Percentiles rank a stretch among this genome's conserved stretches.
Evolutionary conservation across 176 grass and related monocot species (phyloP).

Genomic region (Themeda triandra): DNA sequence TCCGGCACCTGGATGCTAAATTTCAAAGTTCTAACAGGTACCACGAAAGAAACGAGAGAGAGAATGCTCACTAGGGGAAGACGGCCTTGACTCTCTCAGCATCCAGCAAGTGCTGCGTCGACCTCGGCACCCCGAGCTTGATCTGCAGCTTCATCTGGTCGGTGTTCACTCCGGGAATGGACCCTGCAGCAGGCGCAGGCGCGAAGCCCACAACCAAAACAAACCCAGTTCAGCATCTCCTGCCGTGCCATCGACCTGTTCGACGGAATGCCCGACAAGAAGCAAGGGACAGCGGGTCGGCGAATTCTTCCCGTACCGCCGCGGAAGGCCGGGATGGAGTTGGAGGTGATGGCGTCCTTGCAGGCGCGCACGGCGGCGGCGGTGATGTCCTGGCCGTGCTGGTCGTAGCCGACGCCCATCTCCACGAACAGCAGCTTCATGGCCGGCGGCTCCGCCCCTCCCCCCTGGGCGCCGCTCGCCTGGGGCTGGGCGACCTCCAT

Average conservation of each 20-base stretch:
- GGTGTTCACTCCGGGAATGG: constrained; percentile 87
- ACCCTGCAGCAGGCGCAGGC: constrained; percentile 39
- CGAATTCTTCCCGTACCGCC: constrained; percentile 43
- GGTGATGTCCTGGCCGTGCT: constrained; percentile 96
- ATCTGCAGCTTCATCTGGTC: constrained; percentile 99
- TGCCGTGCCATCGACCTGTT: neutral
- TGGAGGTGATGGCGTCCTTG: constrained; percentile 91
- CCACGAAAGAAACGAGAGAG: neutral
- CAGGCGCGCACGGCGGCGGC: constrained; percentile 83
- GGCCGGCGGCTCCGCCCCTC: neutral
- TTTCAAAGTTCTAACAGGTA: constrained; percentile 11
- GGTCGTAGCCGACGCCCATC: constrained; percentile 98
- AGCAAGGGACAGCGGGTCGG: neutral
- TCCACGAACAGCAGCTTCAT: constrained; percentile 94
- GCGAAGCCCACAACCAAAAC: neutral
- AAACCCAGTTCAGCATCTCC: neutral
- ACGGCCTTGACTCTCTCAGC: constrained; percentile 71
- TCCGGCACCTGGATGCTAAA: neutral
- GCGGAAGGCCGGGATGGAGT: constrained; percentile 96
- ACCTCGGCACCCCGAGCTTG: constrained; percentile 73
- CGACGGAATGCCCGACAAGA: constrained; percentile 21
- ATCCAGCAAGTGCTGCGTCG: constrained; percentile 78
- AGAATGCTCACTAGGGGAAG: constrained; percentile 79
- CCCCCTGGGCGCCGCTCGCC: constrained; percentile 13
- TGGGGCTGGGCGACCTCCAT: constrained; percentile 43